phyloP scores from a whole-genome alignment of 805 yeast genomes.

The Kodamaea leandrae region DNA sequence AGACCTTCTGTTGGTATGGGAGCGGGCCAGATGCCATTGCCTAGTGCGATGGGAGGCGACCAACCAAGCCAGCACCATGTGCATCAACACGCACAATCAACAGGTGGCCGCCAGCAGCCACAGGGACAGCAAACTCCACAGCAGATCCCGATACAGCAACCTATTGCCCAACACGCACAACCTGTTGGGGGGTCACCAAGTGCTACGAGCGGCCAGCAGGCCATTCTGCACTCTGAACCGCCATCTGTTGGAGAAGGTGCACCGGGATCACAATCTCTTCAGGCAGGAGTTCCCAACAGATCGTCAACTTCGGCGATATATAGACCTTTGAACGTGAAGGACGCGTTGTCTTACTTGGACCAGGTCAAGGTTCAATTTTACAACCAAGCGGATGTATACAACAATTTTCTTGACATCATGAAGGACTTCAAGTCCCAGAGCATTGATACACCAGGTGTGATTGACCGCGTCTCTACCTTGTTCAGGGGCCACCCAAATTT shows the following conservation, averaged over 20 bases:
- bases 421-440: slow-evolving; percentile 96
- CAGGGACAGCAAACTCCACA: slow-evolving; percentile 13
- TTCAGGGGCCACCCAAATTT: slow-evolving; percentile 91
- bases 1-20: slow-evolving; percentile 24
- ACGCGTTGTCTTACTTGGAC: slow-evolving; percentile 91
- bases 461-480: slow-evolving; percentile 86
- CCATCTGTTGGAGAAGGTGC: slow-evolving; percentile 18
- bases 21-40: slow-evolving; percentile 26
- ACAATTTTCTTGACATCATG: slow-evolving; percentile 95
- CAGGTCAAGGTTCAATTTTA: slow-evolving; percentile 92
- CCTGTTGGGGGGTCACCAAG: background rate
- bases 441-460: slow-evolving; percentile 97
- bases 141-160: slow-evolving; percentile 13
- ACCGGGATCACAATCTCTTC: slow-evolving; percentile 13
- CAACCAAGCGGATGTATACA: slow-evolving; percentile 92
- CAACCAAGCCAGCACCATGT: slow-evolving; percentile 17
- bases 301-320: slow-evolving; percentile 46
- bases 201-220: background rate
- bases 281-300: slow-evolving; percentile 40
- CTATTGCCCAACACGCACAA: slow-evolving; percentile 16
- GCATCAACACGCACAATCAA: slow-evolving; percentile 11
- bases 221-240: background rate
- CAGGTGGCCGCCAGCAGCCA: slow-evolving; percentile 18
- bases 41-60: slow-evolving; percentile 25
- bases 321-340: slow-evolving; percentile 90